Percentiles rank a stretch among this genome's conserved stretches.
These are phyloP conservation scores for Drechslera avenae DNA, from an alignment of 2,329 filamentous ascomycete genomes.

Conservation along the genomic window DNA sequence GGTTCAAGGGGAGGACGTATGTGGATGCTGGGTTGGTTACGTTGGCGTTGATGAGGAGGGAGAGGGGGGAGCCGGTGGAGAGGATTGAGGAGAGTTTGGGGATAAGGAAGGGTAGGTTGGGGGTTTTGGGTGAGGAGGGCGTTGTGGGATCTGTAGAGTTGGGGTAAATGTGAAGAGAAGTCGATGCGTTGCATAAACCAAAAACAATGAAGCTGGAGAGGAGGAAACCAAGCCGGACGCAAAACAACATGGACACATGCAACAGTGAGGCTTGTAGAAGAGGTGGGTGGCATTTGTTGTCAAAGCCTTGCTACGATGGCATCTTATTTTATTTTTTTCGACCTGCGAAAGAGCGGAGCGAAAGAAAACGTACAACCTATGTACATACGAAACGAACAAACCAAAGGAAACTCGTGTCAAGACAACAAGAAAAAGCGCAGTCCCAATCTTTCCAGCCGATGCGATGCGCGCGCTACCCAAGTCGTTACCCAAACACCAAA, in stretches of 20 bases:
- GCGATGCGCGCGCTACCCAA: constrained; percentile 24
- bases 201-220: background rate
- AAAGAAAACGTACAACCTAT: constrained; percentile 17
- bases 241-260: background rate
- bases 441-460: constrained; percentile 20
- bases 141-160: constrained; percentile 31
- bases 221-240: background rate
- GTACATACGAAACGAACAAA: constrained; percentile 22
- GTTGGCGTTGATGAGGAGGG: constrained; percentile 41
- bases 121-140: constrained; percentile 29
- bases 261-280: background rate
- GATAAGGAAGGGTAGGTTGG: constrained; percentile 42
- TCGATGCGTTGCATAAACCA: too few relatives aligned
- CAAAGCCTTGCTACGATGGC: background rate
- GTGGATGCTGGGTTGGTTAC: constrained; percentile 52
- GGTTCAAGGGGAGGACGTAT: constrained; percentile 51
- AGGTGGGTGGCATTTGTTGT: background rate
- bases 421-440: constrained; percentile 1
- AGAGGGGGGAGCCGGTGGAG: constrained; percentile 35
- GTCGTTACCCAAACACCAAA: constrained; percentile 29
- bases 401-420: constrained; percentile 5
- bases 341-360: constrained; percentile 11
- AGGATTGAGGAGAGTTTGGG: constrained; percentile 42
- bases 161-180: constrained; percentile 9
- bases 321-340: constrained; percentile 20